Conservation (phyloP, 805 yeast genomes). For the Ogataea salicorniae region DNA sequence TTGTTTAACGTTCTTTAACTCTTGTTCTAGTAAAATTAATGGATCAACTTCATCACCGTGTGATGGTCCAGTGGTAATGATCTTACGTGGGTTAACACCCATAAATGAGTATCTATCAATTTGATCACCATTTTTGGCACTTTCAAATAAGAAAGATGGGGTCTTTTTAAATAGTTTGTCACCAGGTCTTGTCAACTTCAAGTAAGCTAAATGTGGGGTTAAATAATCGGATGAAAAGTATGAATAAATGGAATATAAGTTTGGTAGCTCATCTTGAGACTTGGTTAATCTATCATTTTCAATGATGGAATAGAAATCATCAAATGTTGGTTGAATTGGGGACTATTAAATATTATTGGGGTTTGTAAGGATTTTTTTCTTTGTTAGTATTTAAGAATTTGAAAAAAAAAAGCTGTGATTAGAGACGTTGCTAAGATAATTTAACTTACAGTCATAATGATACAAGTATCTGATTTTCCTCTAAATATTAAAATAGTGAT, state of each 20-base stretch:
- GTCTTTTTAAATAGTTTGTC: constrained; percentile 43
- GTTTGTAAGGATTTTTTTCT: too few relatives aligned
- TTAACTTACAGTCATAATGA: background rate
- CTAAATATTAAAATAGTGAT: too few relatives aligned
- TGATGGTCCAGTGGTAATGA: constrained; percentile 76
- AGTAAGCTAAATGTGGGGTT: constrained; percentile 87
- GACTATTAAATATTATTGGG: constrained; percentile 3
- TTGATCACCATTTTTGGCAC: constrained; percentile 84
- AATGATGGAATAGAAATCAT: constrained; percentile 38
- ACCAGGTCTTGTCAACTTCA: constrained; percentile 70
- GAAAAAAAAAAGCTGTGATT: background rate
- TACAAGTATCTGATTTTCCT: too few relatives aligned
- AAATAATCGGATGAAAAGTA: constrained; percentile 69
- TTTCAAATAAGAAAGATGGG: constrained; percentile 80
- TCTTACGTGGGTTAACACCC: constrained; percentile 79
- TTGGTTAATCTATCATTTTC: constrained; percentile 29
- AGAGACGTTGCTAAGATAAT: background rate
- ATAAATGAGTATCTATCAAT: constrained; percentile 88
- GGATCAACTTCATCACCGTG: constrained; percentile 73
- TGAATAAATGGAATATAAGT: constrained; percentile 77
- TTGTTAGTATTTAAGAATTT: background rate
- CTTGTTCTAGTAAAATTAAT: constrained; percentile 63
- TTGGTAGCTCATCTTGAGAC: constrained; percentile 36
- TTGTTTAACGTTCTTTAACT: constrained; percentile 58
- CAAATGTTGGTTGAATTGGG: constrained; percentile 47